Base-by-base conservation (phyloP, 2,329 filamentous ascomycete genomes). In the Leptographium galeiforme region DNA sequence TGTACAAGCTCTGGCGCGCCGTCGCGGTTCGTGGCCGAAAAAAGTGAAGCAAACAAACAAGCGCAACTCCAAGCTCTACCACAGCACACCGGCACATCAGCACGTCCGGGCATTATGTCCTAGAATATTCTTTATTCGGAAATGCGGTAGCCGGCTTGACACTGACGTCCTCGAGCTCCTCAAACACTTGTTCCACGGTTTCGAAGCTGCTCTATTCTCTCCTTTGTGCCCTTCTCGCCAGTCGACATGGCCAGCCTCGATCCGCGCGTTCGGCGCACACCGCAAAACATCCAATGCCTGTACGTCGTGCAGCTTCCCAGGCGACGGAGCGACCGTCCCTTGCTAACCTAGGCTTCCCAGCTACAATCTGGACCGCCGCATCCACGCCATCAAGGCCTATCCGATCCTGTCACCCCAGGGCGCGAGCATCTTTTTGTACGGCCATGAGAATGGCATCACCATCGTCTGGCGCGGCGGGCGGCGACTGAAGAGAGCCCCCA, bases 391-490 rank as follows among this genome's bases (percentile, higher is more conserved):
- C 50, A 77, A 81, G 59, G 74, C 74, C 5, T 84, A 84, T 61
- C 81, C 81, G 1, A 69, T 81, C 18, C 71, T 73, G 55, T 82
- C 81, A 1, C 73, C 79, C 2, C 81, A 85, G 61, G 81, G 81
- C 39, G 81, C 81, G 8, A 79, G 75, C 2, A 74, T 84, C 61
- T 63, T 84, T 32, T 66, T 85, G 46, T 82, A 82, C 60, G 80
- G 77, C 47, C 80, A 84, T 59, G 78, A 82, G 55, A 79, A 76
- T 63, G 81, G 81, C 46, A 66, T 83, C 44, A 79, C 75, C 4
- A 61, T 84, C 40, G 65, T 79, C 30, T 85, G 81, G 81, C 74
- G 79, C 44, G 81, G 81, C 47, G 81, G 81, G 12, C 73, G 72
- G 50, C 70, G 72, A n/a, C 77, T 84, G 60, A 83, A 80, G 62